A percentile compares a stretch with the other conserved stretches of the same genome.
Evolutionary conservation across 495 filamentous ascomycete genomes (phyloP).

Genomic region (Daldinia decipiens): DNA sequence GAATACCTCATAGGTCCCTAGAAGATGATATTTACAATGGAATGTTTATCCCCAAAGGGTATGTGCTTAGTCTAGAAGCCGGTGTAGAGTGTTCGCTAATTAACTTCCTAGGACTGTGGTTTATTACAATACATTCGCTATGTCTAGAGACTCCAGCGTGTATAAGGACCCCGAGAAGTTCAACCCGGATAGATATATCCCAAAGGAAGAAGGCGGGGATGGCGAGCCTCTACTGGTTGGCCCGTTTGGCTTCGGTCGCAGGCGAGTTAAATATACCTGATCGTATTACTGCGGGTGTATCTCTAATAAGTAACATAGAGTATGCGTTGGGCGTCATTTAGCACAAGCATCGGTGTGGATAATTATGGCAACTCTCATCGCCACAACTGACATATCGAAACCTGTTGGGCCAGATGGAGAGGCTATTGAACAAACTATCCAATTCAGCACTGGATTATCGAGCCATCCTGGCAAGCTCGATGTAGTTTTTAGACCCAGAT

Average conservation of each 20-base stretch:
- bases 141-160: constrained; percentile 54
- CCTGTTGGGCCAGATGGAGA: constrained; percentile 36
- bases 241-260: constrained; percentile 64
- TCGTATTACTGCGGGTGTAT: background rate
- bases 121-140: constrained; percentile 60
- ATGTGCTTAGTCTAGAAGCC: background rate
- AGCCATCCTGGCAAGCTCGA: constrained; percentile 42
- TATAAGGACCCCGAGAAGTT: constrained; percentile 56
- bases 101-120: constrained; percentile 48
- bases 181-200: constrained; percentile 58
- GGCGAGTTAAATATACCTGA: constrained; percentile 16
- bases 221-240: constrained; percentile 62
- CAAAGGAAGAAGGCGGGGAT: constrained; percentile 55
- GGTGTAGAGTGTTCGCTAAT: background rate
- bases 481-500: constrained; percentile 39
- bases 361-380: constrained; percentile 41
- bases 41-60: constrained; percentile 59
- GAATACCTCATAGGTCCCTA: constrained; percentile 65
- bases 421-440: constrained; percentile 38
- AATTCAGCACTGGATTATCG: constrained; percentile 41
- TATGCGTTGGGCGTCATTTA: constrained; percentile 42
- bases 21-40: constrained; percentile 64
- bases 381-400: constrained; percentile 42
- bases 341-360: constrained; percentile 47
- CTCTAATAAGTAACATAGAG: constrained; percentile 21